Base-by-base conservation (phyloP, 1,284 basidiomycete species). In the Termitomyces sp. region DNA sequence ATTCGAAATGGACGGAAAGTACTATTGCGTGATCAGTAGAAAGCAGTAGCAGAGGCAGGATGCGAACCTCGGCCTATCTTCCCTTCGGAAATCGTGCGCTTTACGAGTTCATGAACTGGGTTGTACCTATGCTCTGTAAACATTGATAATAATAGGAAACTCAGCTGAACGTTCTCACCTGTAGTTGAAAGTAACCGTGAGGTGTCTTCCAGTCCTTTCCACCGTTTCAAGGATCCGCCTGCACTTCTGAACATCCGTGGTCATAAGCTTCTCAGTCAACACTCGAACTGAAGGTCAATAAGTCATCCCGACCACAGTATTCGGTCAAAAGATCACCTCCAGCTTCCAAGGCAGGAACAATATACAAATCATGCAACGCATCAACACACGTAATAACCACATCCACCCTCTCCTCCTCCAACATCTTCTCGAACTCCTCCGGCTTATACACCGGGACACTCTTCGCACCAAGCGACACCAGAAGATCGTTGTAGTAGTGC, bases 221-320 rank as follows among this genome's bases (percentile, higher is more conserved):
- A 78, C 76, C 0, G 77, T 70, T 21, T 74, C 68, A 28, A 79
- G 64, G 49, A 80, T 80, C 5, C 64, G 60, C 34, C 74, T 68
- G 57, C 74, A 77, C 57, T 79, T 80, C 34, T 73, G 74, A 14
- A 74, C 68, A 57, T 77, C 72, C 18, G 78, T 80, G 0, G 77
- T 79, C 77, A 81, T 79, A 0, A 77, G 78, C 62, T 80, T 80
- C 64, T 81, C 78, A 8, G 78, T 77, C 34, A 81, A 58, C 5
- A 80, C 77, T 19, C 66, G 62, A 11, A 75, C 72, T 73, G 43
- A 13, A 28, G 11, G 30, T 57, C 3, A 51, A 24, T 41, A 3
- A 37, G 42, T 11, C 10, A 41, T 14, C 21, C 8, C 18, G n/a
- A 21, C 24, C 24, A 16, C 21, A 18, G 8, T 43, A 45, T 6